phyloP scores from a whole-genome alignment of 106 monocot genomes.

The Dendrobium huoshanense region DNA sequence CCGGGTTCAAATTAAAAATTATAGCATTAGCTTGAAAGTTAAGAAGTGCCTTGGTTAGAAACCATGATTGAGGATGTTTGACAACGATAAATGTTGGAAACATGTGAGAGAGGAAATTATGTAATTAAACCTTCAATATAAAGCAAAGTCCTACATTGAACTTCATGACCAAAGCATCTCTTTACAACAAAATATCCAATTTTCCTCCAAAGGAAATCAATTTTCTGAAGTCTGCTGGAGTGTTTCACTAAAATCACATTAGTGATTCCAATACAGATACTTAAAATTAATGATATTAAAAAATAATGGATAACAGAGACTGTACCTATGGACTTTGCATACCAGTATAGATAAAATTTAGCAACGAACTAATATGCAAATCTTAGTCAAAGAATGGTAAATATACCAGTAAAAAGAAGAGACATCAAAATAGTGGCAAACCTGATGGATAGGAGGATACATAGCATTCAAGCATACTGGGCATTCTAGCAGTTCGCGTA shows the following conservation, averaged over 20 bases:
- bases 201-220: not conserved
- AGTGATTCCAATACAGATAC: not conserved
- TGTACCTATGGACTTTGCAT: not conserved
- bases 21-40: not conserved
- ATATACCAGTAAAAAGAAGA: not conserved
- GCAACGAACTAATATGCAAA: not conserved
- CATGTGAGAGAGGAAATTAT: not conserved
- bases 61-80: not conserved
- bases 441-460: constrained; percentile 99
- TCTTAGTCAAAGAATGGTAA: not conserved
- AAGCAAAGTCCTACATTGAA: not conserved
- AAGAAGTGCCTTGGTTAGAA: not conserved
- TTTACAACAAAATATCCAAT: not conserved
- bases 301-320: not conserved
- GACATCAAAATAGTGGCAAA: not conserved
- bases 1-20: not conserved
- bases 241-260: not conserved
- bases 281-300: not conserved
- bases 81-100: not conserved
- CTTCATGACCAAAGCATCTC: not conserved
- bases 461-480: constrained; percentile 95
- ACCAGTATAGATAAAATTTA: not conserved
- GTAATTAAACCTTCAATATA: not conserved
- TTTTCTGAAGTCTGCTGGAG: not conserved
- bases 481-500: constrained; percentile 88